A percentile compares a stretch with the other conserved stretches of the same genome.
Conservation (phyloP, 2,329 filamentous ascomycete species). For the Neodidymelliopsis sp. region DNA sequence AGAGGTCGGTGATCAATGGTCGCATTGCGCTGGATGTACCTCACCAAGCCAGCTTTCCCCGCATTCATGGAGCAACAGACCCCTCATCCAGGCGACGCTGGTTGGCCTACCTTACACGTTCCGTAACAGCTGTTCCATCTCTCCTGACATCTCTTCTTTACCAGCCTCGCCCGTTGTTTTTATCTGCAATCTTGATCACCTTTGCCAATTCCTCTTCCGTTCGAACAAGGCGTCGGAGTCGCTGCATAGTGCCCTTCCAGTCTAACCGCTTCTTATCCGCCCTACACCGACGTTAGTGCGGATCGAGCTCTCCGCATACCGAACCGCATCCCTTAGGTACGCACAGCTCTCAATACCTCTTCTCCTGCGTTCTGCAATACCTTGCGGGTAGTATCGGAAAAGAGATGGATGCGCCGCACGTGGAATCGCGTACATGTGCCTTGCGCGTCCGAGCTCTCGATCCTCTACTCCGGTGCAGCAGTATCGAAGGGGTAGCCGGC, state of each 20-base stretch:
- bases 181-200: neutral
- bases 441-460: constrained; percentile 4
- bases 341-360: constrained; percentile 16
- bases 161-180: constrained; percentile 19
- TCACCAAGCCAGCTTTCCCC: constrained; percentile 27
- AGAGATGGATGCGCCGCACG: constrained; percentile 18
- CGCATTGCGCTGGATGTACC: constrained; percentile 9
- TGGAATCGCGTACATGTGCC: constrained; percentile 11
- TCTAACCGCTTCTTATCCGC: constrained; percentile 17
- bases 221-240: constrained; percentile 2
- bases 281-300: constrained; percentile 15
- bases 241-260: constrained; percentile 3
- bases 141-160: constrained; percentile 21
- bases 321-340: constrained; percentile 19
- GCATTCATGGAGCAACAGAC: constrained; percentile 33
- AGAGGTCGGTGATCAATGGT: too few relatives aligned
- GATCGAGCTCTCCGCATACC: constrained; percentile 13
- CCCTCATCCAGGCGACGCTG: constrained; percentile 33
- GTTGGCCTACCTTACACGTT: constrained; percentile 24
- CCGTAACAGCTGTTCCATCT: constrained; percentile 10
- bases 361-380: constrained; percentile 5
- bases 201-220: constrained; percentile 2
- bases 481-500: constrained; percentile 32
- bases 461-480: constrained; percentile 17
- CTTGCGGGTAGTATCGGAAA: constrained; percentile 26